Evolutionary conservation across 2,329 filamentous ascomycete species (phyloP), one percentile per base, ranked within the genome.

Genomic region (Rugonectria rugulosa): DNA sequence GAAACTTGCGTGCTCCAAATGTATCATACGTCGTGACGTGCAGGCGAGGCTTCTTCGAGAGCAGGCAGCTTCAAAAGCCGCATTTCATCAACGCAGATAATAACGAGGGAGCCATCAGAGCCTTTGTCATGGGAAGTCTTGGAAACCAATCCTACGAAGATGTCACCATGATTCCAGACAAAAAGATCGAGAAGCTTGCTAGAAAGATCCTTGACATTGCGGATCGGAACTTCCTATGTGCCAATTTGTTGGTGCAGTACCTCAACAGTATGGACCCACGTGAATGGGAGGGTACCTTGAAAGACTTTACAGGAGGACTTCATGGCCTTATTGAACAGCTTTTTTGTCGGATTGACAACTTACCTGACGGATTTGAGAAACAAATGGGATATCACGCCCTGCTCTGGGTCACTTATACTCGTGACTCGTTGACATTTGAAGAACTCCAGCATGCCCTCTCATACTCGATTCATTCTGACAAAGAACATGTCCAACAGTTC

Each of bases 371-470:
- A n/a, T n/a, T n/a, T n/a, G 10, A 47, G 32, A 29, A 17, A 5
- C 14, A 14, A 15, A 37, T 26, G 9, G 44, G 44, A 20, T 24
- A 17, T 3, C 31, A 27, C 37, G 44, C 21, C 20, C 31, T 47
- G 9, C 23, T 37, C n/a, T 47, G n/a, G 6, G 24, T 21, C 15
- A 47, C 38, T n/a, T 19, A 37, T 12, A 29, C 44, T 2, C 19
- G 19, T 5, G 17, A 17, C 9, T 36, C 32, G 14, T 19, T 47
- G 6, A 37, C n/a, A 2, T 32, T 47, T 20, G 21, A n/a, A 7
- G 20, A 47, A 17, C 21, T 47, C 7, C 44, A 47, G 24, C 44
- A 47, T 23, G 44, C 44, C 9, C 44, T 47, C 6, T 31, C 44
- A 3, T 38, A 37, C n/a, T 37, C 31, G 7, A 14, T 17, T 14